phyloP scores from a whole-genome alignment of 345 rosid genomes.

The Populus alba region DNA sequence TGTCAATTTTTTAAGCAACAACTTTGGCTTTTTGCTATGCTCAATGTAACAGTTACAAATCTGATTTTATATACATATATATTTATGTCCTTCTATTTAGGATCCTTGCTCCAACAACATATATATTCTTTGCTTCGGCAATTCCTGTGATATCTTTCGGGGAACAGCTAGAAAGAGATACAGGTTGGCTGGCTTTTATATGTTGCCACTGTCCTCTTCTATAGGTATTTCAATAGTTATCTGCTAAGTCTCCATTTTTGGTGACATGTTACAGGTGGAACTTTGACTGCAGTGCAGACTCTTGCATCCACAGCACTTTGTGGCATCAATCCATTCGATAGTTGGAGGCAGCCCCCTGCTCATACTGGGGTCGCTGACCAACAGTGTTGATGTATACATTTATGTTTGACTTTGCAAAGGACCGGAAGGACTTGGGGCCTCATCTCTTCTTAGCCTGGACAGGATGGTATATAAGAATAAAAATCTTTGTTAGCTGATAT shows the following conservation, averaged over 20 bases:
- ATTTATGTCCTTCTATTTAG: constrained; percentile 35
- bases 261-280: constrained; percentile 52
- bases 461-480: constrained; percentile 62
- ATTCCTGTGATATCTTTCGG: constrained; percentile 93
- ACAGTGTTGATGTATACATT: constrained; percentile 95
- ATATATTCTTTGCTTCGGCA: constrained; percentile 93
- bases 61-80: too few relatives aligned
- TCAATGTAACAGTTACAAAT: neutral
- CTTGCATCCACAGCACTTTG: constrained; percentile 90
- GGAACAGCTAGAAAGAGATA: constrained; percentile 83
- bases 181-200: constrained; percentile 42
- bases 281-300: constrained; percentile 86
- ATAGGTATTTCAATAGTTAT: neutral
- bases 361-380: constrained; percentile 97
- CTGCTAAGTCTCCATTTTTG: constrained; percentile 7
- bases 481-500: constrained; percentile 2
- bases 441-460: constrained; percentile 88
- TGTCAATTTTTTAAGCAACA: neutral
- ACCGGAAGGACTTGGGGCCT: constrained; percentile 69
- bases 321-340: constrained; percentile 79
- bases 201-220: neutral
- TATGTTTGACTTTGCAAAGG: constrained; percentile 88
- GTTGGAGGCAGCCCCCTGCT: constrained; percentile 87
- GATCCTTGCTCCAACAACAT: constrained; percentile 95
- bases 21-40: neutral